Conservation (phyloP, 352 stramenopile species). For the Phytophthora boehmeriae region DNA sequence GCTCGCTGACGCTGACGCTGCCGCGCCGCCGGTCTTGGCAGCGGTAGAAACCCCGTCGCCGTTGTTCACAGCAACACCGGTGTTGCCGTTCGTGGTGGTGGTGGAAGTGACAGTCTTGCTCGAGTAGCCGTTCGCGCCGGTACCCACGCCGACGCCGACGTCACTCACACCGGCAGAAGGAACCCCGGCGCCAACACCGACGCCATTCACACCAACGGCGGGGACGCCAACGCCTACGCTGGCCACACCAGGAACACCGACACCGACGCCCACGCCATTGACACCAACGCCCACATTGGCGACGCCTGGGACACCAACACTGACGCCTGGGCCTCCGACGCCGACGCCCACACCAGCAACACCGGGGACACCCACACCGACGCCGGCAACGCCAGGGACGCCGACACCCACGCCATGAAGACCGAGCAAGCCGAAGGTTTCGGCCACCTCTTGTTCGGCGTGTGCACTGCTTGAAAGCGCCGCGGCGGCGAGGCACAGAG, state of each 20-base stretch:
- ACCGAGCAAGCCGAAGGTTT: slow-evolving; percentile 20
- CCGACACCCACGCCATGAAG: background rate
- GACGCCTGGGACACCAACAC: background rate
- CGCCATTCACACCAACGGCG: too few species aligned
- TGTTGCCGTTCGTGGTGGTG: too few species aligned
- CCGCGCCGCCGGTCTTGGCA: too few species aligned
- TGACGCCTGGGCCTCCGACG: background rate
- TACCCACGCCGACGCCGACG: background rate
- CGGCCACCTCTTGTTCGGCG: slow-evolving; percentile 16
- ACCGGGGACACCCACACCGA: background rate
- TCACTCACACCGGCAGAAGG: too few species aligned
- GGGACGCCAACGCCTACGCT: background rate
- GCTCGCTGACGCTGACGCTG: too few species aligned
- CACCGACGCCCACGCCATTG: background rate
- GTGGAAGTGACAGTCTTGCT: too few species aligned
- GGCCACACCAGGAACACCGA: background rate
- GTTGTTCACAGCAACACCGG: too few species aligned
- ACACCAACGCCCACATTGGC: slow-evolving; percentile 1
- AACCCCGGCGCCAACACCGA: too few species aligned
- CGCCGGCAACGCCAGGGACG: slow-evolving; percentile 1
- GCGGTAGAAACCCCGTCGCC: too few species aligned
- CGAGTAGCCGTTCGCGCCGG: too few species aligned
- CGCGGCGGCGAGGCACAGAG: slow-evolving; percentile 14
- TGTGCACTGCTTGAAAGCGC: slow-evolving; percentile 3
- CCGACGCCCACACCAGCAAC: background rate